phyloP scores from a whole-genome alignment of 1,284 basidiomycete genomes.

The Papiliotrema terrestris region DNA sequence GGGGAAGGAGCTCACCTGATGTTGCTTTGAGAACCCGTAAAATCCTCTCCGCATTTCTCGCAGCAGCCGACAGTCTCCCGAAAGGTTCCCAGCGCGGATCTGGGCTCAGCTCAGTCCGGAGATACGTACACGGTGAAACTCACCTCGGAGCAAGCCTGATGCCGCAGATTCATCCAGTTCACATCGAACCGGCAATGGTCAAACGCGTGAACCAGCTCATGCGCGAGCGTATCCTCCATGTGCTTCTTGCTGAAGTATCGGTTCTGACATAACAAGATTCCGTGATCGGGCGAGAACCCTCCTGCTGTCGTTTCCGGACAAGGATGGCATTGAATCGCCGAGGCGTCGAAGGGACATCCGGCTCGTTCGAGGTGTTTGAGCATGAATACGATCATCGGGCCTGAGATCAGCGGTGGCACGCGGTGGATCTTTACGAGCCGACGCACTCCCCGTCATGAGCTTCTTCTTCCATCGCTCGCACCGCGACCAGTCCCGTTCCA shows the following conservation, averaged over 20 bases:
- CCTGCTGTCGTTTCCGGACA: constrained; percentile 72
- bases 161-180: constrained; percentile 82
- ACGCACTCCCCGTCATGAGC: constrained; percentile 50
- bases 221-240: constrained; percentile 87
- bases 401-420: constrained; percentile 48
- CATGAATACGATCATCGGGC: constrained; percentile 82
- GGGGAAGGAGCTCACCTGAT: constrained; percentile 62
- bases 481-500: constrained; percentile 49
- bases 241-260: constrained; percentile 75
- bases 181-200: constrained; percentile 93
- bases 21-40: constrained; percentile 82
- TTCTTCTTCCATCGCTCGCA: constrained; percentile 53
- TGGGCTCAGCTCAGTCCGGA: constrained; percentile 39
- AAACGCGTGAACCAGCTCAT: constrained; percentile 95
- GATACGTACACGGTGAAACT: constrained; percentile 27
- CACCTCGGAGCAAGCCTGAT: constrained; percentile 95
- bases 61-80: constrained; percentile 83
- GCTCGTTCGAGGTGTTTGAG: constrained; percentile 71
- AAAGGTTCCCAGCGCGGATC: constrained; percentile 91
- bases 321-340: constrained; percentile 75
- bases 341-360: constrained; percentile 61
- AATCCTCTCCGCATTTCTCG: constrained; percentile 72
- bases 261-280: constrained; percentile 79
- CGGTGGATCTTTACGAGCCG: neutral
- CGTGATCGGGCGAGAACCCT: constrained; percentile 74